These are phyloP conservation scores for Stephania japonica DNA, from an alignment of 164 flowering plant species.

Conservation along the genomic window DNA sequence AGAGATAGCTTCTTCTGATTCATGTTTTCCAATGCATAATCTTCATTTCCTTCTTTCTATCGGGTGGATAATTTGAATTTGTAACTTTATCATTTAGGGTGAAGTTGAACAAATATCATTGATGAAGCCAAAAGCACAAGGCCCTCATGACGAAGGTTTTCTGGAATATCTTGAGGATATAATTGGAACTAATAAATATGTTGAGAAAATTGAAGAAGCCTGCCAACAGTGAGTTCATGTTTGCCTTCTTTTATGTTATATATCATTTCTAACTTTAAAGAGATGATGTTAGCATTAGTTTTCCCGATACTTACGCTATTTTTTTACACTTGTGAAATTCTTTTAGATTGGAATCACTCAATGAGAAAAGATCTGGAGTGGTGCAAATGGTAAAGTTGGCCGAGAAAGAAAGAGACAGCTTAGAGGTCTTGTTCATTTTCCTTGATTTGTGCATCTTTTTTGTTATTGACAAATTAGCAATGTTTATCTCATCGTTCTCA, in stretches of 20 bases:
- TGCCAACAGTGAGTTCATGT: slow-evolving; percentile 59
- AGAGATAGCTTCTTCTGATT: not conserved
- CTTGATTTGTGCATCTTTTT: not conserved
- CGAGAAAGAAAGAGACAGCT: slow-evolving; percentile 86
- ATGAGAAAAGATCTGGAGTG: slow-evolving; percentile 83
- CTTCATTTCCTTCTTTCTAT: not conserved
- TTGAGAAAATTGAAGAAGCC: slow-evolving; percentile 84
- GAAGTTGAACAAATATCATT: slow-evolving; percentile 98
- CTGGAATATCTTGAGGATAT: slow-evolving; percentile 97
- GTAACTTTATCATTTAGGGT: slow-evolving; percentile 45
- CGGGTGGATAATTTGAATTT: not conserved
- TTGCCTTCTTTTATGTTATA: not conserved
- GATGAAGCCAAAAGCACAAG: slow-evolving; percentile 97
- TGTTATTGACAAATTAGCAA: not conserved
- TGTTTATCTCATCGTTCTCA: too few species aligned
- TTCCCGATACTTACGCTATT: not conserved
- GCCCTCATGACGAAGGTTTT: slow-evolving; percentile 96
- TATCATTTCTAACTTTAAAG: not conserved
- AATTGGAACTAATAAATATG: slow-evolving; percentile 92
- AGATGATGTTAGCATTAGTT: not conserved
- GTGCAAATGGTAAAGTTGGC: slow-evolving; percentile 98
- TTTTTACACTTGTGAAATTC: not conserved
- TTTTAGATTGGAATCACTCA: slow-evolving; percentile 69
- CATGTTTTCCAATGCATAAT: not conserved
- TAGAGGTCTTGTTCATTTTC: slow-evolving; percentile 53